Evolutionary conservation across 164 flowering plant genomes (phyloP), one percentile per base, ranked within the genome.

Genomic region (Saururus chinensis): DNA sequence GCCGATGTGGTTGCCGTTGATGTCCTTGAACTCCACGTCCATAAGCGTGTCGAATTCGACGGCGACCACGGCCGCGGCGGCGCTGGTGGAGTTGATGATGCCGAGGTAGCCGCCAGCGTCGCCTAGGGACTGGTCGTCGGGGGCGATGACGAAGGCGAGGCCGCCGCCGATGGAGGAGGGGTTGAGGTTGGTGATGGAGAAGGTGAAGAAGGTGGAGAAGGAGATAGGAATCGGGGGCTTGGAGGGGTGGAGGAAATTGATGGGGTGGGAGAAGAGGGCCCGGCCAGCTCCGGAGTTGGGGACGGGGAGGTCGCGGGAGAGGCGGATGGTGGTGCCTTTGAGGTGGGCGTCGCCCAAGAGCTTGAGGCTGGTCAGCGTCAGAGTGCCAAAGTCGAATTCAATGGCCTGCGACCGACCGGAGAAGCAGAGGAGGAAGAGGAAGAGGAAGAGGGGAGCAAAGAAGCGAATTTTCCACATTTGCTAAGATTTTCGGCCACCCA

Each of bases 111-210:
- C 89, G 35, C 95, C 96, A 51, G 89, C 74, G n/a, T 71, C 74
- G 7, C 99, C 96, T 58, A 85, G n/a, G 6, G 70, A 40, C 25
- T 73, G 79, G 56, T 70, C 88, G 60, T 81, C 86, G 51, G 89
- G 79, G 0, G 91, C 49, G 56, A 93, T 69, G 60, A 93, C 60
- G 56, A 90, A 90, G 0, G 95, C 89, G 4, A 86, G 71, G 0
- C 95, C 97, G n/a, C 84, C 96, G 63, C 96, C 99, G 57, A 87
- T 81, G 8, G 96, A 88, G 13, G 87, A 77, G 0, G 97, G 97
- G 75, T 89, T 92, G 13, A 89, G 74, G 51, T 89, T 88, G 1
- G 62, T 62, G 56, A 92, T 64, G 14, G 88, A 79, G 74, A 89
- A 84, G n/a, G 97, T 73, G 75, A 92, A 92, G 82, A 78, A 86